Conservation (phyloP, 1,139 yeast genomes). For the Saccharomyces hybrid region DNA sequence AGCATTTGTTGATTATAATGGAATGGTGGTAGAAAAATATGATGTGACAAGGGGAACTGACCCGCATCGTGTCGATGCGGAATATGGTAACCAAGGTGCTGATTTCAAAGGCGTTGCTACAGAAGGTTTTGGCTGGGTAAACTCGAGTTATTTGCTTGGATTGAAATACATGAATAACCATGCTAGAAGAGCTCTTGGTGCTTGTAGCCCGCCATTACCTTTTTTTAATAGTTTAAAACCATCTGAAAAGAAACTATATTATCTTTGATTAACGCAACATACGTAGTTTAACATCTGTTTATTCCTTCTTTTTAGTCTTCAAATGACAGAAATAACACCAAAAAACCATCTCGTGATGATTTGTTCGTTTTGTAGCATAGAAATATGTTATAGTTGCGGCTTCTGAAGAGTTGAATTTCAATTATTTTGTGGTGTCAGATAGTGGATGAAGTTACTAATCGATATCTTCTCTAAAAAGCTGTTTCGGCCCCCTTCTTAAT, state of each 20-base stretch:
- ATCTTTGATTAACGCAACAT: slow-evolving; percentile 17
- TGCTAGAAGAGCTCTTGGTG: slow-evolving; percentile 72
- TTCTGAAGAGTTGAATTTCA: neutral
- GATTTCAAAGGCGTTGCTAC: slow-evolving; percentile 90
- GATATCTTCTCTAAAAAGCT: neutral
- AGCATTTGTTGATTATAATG: slow-evolving; percentile 89
- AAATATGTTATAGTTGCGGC: neutral
- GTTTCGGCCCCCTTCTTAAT: neutral
- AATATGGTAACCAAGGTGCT: slow-evolving; percentile 93
- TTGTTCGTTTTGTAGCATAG: neutral
- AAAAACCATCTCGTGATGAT: neutral
- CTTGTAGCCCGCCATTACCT: slow-evolving; percentile 70
- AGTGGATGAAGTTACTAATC: neutral
- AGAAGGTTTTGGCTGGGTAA: slow-evolving; percentile 97
- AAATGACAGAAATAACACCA: neutral
- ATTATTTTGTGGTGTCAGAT: neutral
- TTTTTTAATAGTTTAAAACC: slow-evolving; percentile 49
- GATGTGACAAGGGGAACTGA: slow-evolving; percentile 77
- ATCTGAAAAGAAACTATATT: slow-evolving; percentile 38
- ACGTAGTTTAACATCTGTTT: neutral
- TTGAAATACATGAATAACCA: slow-evolving; percentile 58
- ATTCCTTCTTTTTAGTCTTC: too few species aligned
- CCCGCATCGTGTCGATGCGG: slow-evolving; percentile 92
- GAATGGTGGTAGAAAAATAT: slow-evolving; percentile 93
- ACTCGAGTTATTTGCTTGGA: slow-evolving; percentile 76